Conservation (phyloP, 495 filamentous ascomycete genomes). For the Tuber melanosporum region DNA sequence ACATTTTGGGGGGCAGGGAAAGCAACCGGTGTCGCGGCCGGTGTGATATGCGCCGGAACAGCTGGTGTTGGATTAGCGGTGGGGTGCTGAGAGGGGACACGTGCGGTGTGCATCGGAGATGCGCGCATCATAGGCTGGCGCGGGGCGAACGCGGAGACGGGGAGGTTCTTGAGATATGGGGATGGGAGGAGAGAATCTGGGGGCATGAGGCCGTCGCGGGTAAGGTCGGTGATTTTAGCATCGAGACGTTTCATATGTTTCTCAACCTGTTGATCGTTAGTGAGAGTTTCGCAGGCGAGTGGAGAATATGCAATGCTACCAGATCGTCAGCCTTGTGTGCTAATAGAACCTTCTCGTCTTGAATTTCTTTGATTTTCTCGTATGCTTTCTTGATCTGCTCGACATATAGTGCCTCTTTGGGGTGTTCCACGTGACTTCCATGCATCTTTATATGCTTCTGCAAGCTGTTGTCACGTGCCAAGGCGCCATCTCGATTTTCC, state of each 20-base stretch:
- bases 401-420: constrained; percentile 72
- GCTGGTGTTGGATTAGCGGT: constrained; percentile 30
- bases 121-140: constrained; percentile 50
- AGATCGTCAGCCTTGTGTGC: constrained; percentile 68
- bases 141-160: constrained; percentile 36
- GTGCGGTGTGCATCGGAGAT: constrained; percentile 49
- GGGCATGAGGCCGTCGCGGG: constrained; percentile 70
- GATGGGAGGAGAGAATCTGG: constrained; percentile 70
- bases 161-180: constrained; percentile 52
- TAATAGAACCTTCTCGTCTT: constrained; percentile 80
- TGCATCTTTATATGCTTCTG: constrained; percentile 86
- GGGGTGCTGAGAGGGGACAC: constrained; percentile 47
- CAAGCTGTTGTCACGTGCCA: constrained; percentile 68
- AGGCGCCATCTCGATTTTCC: constrained; percentile 66
- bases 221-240: constrained; percentile 72
- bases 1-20: constrained; percentile 43
- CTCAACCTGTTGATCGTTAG: constrained; percentile 52
- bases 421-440: constrained; percentile 72
- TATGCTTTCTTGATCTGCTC: constrained; percentile 66
- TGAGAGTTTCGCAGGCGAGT: neutral
- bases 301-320: constrained; percentile 40
- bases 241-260: constrained; percentile 85
- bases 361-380: constrained; percentile 62
- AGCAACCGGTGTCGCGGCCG: constrained; percentile 45
- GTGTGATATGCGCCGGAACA: constrained; percentile 31